Base-by-base conservation (phyloP, 768 basidiomycete genomes). In the Leccinum aurantiacum region DNA sequence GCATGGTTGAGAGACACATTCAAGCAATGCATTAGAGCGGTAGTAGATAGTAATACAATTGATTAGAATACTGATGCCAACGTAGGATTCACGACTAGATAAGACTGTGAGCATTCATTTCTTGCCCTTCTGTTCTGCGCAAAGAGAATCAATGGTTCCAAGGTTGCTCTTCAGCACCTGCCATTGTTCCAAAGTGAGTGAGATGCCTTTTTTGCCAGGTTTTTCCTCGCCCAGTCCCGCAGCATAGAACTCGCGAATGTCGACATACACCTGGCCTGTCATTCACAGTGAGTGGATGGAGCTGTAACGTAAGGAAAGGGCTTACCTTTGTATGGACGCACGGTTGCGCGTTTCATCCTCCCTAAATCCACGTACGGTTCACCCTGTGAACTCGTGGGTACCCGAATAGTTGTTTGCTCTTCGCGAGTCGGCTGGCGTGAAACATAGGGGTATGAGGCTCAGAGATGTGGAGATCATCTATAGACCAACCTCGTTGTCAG, bases 121-220 rank as follows among this genome's bases (percentile, higher is more conserved):
- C 49, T 71, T 71, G 57, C 61, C 63, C 22, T 22, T 53, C 7
- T 65, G 56, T 31, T 71, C 67, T 35, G 64, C 74, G 54, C 89
- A 75, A 25, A 87, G 72, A 5, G 76, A 66, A 67, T 90, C 87
- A 56, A 91, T 80, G n/a, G 68, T 71, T 10, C 66, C 64, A 1
- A 72, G 63, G 41, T 74, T 72, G 15, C 69, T 70, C 67, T 82
- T 87, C 56, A 91, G 74, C 11, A 69, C 65, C 49, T 85, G 74
- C 88, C 88, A 89, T 83, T 89, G 89, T 19, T 91, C 90, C 3
- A 75, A 51, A 14, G 76, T 71, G 27, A 93, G 77, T 0, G 87
- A 81, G 54, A 93, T 89, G 9, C 90, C 91, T 66, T 92, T 93
- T 73, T 91, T 93, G 0, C 90, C 89, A 0, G 91, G 91, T 62